A percentile compares a stretch with the other conserved stretches of the same genome.
Evolutionary conservation across 305 asterid genomes (phyloP).

Genomic region (Fraxinus sp.): DNA sequence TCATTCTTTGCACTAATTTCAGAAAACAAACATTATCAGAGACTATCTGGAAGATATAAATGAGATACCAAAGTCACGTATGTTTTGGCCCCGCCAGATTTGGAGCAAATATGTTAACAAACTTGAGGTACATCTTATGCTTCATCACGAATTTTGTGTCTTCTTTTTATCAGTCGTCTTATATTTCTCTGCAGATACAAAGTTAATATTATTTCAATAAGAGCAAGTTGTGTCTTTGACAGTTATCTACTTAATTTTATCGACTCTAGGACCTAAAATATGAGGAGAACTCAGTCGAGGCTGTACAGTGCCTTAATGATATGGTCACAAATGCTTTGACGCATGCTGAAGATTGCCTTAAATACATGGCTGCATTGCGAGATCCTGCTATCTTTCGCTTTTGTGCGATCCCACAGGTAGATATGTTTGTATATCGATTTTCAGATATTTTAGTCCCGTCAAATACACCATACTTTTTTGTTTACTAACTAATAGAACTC

Average conservation of each 20-base stretch:
- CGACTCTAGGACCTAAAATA: conserved; percentile 68
- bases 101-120: conserved; percentile 91
- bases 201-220: neutral
- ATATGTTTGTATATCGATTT: neutral
- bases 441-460: neutral
- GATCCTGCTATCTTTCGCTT: conserved; percentile 88
- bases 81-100: conserved; percentile 98
- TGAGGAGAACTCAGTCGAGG: conserved; percentile 84
- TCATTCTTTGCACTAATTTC: conserved; percentile 27
- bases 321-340: conserved; percentile 87
- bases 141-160: neutral
- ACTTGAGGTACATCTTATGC: conserved; percentile 64
- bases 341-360: conserved; percentile 82
- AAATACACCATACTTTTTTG: neutral
- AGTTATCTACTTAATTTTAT: conserved; percentile 14
- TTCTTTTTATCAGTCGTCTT: neutral
- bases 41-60: conserved; percentile 95
- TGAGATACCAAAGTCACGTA: conserved; percentile 94
- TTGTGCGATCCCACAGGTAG: conserved; percentile 58
- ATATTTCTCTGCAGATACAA: neutral
- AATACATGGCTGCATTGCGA: conserved; percentile 60
- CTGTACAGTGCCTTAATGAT: conserved; percentile 92
- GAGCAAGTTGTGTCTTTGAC: neutral
- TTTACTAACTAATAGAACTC: neutral
- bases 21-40: conserved; percentile 91